Conservation (phyloP, 2,329 filamentous ascomycete genomes). For the Penicillium sp. region DNA sequence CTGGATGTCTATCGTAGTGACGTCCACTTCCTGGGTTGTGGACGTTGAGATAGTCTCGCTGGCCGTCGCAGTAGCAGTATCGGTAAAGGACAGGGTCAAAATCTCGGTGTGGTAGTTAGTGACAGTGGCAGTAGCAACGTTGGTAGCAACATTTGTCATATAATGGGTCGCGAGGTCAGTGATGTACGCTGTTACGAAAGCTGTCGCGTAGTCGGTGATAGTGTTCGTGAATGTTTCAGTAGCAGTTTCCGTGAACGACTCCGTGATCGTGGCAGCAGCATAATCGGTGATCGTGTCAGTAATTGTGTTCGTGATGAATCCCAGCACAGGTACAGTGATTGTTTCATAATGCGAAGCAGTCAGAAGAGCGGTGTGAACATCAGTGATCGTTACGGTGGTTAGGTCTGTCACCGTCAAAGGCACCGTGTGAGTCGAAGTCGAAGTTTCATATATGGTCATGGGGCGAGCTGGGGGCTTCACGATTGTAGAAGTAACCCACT, state of each 20-base stretch:
- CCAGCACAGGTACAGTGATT: background rate
- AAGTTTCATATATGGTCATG: background rate
- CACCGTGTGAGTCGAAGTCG: background rate
- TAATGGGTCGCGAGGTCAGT: background rate
- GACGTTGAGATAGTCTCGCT: conserved; percentile 2
- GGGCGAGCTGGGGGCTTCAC: background rate
- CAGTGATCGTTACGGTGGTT: background rate
- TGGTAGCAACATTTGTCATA: background rate
- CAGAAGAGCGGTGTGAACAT: background rate
- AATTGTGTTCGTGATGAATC: background rate
- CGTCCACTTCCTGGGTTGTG: conserved; percentile 2
- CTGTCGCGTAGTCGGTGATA: conserved; percentile 3
- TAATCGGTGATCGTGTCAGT: conserved; percentile 2
- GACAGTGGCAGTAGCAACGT: background rate
- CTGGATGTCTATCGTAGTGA: background rate
- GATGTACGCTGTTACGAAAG: background rate
- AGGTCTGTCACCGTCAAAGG: background rate
- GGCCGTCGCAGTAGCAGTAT: conserved; percentile 2
- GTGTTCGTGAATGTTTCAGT: conserved; percentile 2
- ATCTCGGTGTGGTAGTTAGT: conserved; percentile 8
- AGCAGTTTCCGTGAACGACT: conserved; percentile 3
- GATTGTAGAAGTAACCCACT: background rate
- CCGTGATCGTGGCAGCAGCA: conserved; percentile 3
- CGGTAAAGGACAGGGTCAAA: conserved; percentile 3
- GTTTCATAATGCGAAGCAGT: background rate